Evolutionary conservation across 257 asterid genomes (phyloP).

Genomic region (Craterostigma plantagineum): DNA sequence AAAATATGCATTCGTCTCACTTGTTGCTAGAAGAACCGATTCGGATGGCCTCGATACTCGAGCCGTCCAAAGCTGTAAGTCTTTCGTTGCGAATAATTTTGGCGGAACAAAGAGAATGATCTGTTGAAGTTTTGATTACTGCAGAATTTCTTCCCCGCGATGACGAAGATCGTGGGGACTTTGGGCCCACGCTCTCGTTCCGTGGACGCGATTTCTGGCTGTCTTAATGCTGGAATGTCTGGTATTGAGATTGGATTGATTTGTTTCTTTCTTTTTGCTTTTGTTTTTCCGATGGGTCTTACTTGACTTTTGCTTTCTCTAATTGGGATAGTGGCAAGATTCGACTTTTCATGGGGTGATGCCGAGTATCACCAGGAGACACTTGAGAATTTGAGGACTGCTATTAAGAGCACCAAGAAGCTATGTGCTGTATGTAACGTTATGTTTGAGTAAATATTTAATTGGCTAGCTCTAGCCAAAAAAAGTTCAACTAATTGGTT

Average conservation of each 20-base stretch:
- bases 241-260: constrained; percentile 14
- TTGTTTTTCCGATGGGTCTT: not conserved
- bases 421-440: constrained; percentile 40
- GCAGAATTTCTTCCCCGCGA: constrained; percentile 45
- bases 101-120: not conserved
- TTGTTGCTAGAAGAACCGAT: constrained; percentile 82
- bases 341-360: constrained; percentile 53
- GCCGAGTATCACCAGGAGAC: constrained; percentile 41
- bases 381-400: constrained; percentile 25
- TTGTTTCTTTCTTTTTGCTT: not conserved
- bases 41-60: constrained; percentile 77
- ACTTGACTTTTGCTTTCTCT: not conserved
- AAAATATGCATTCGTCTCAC: constrained; percentile 63
- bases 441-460: not conserved
- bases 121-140: constrained; percentile 4
- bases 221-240: constrained; percentile 54
- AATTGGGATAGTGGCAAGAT: constrained; percentile 26
- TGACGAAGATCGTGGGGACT: constrained; percentile 59
- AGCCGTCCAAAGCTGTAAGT: constrained; percentile 32
- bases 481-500: too few species aligned
- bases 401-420: constrained; percentile 30
- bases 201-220: constrained; percentile 33
- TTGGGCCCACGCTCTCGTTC: constrained; percentile 39
- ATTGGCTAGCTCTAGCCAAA: too few species aligned
- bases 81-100: not conserved